A percentile compares a stretch with the other conserved stretches of the same genome.
Conservation (phyloP, 164 flowering plant species). For the Pachysandra terminalis region DNA sequence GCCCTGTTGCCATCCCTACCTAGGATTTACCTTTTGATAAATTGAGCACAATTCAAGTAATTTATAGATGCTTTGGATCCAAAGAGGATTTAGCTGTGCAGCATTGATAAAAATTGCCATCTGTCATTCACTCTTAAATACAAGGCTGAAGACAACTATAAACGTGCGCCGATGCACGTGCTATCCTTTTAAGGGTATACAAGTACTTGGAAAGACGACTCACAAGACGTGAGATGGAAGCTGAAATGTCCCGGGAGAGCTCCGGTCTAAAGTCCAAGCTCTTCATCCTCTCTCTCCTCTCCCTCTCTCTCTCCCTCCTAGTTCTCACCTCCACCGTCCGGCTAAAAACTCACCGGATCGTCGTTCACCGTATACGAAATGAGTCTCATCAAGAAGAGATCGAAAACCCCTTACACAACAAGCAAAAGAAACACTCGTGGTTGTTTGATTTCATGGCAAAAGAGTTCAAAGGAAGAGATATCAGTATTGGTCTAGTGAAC, state of each 20-base stretch:
- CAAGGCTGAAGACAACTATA: background rate
- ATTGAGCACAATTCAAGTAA: too few species aligned
- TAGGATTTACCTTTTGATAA: too few species aligned
- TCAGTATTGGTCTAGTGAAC: constrained; percentile 42
- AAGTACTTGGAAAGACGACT: background rate
- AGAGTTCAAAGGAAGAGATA: constrained; percentile 7
- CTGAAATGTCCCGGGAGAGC: background rate
- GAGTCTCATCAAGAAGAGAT: background rate
- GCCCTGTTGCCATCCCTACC: too few species aligned
- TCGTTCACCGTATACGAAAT: background rate
- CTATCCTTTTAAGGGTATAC: background rate
- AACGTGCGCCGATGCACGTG: constrained; percentile 6
- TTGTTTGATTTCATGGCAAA: constrained; percentile 13
- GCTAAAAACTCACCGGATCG: background rate
- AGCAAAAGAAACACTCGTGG: background rate
- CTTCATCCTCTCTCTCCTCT: background rate
- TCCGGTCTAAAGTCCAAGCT: background rate
- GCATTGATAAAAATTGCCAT: too few species aligned
- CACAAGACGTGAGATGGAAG: background rate
- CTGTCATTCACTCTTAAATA: too few species aligned
- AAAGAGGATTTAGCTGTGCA: too few species aligned
- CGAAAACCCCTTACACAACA: background rate
- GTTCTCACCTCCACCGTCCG: background rate
- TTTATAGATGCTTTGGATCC: too few species aligned
- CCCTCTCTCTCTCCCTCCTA: background rate